Percentiles rank a stretch among this genome's conserved stretches.
These are phyloP conservation scores for Mortierella sp. DNA, from an alignment of 371 early-diverging fungal genomes.

Conservation along the genomic window DNA sequence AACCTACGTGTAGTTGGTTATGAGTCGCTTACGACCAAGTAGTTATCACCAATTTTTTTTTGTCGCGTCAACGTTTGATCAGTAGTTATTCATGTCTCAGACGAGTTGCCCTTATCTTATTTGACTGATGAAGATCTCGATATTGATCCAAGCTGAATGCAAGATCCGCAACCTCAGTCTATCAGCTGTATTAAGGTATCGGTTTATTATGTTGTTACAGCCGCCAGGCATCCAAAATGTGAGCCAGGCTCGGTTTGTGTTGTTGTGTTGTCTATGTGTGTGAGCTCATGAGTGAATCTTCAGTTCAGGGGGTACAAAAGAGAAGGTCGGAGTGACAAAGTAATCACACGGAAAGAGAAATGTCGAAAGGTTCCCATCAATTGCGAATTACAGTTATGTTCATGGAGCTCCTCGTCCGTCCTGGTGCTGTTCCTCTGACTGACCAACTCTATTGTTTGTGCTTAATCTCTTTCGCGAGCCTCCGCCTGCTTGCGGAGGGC, in stretches of 20 bases:
- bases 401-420: not conserved
- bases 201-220: slow-evolving; percentile 1
- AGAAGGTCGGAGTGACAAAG: not conserved
- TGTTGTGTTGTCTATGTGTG: not conserved
- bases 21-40: too few species aligned
- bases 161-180: not conserved
- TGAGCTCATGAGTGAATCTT: not conserved
- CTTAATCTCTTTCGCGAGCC: slow-evolving; percentile 29
- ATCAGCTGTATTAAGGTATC: not conserved
- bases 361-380: not conserved
- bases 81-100: too few species aligned
- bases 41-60: too few species aligned
- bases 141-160: not conserved
- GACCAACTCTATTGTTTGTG: not conserved
- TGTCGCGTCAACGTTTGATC: too few species aligned
- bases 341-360: not conserved
- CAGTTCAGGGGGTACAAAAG: not conserved
- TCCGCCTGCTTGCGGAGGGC: slow-evolving; percentile 43
- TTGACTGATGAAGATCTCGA: not conserved
- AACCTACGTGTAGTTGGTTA: too few species aligned
- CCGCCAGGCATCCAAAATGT: not conserved
- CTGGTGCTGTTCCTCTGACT: not conserved
- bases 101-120: too few species aligned
- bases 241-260: not conserved
- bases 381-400: not conserved